Base-by-base conservation (phyloP, 2,329 filamentous ascomycete genomes). In the Cladophialophora immunda region DNA sequence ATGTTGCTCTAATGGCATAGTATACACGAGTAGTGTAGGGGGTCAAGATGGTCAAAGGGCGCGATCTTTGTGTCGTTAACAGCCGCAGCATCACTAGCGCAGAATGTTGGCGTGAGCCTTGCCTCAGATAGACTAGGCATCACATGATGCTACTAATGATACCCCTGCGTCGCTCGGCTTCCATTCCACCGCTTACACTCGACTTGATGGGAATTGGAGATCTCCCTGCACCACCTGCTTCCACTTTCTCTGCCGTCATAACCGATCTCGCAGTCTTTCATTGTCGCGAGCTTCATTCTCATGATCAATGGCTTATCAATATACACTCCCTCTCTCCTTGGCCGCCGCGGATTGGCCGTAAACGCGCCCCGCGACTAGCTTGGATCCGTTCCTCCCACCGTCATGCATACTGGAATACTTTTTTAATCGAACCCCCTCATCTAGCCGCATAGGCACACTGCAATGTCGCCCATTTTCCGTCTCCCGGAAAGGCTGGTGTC, bases 211-310 rank as follows among this genome's bases (percentile, higher is more conserved):
- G 36, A 29, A 34, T 34, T 30, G n/a, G 7, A 56, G 3, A 27
- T 32, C 22, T 34, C 41, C 32, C 29, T 30, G 7, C 7, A 27
- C 27, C n/a, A 29, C 52, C 25, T 27, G 32, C 29, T 17, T 50
- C 55, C 45, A 29, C 47, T 25, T 29, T 27, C n/a, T 58, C 36
- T 67, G 64, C 64, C 64, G 65, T 61, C 50, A 34, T 62, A 67
- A 61, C 62, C 65, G 65, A 67, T 25, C 41, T 30, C 19, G 32
- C 59, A 58, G 30, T 45, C 19, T n/a, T 29, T 29, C 25, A 27
- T 32, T 47, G 15, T 45, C 19, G 41, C 30, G 19, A 54, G 47
- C 30, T 62, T 41, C 58, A 34, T 38, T 45, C 54, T 32, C 60
- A 32, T 34, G 30, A 29, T 29, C 45, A 61, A 32, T 52, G 30